Evolutionary conservation across 441 rosid genomes (phyloP).

Genomic region (Iberis amara): DNA sequence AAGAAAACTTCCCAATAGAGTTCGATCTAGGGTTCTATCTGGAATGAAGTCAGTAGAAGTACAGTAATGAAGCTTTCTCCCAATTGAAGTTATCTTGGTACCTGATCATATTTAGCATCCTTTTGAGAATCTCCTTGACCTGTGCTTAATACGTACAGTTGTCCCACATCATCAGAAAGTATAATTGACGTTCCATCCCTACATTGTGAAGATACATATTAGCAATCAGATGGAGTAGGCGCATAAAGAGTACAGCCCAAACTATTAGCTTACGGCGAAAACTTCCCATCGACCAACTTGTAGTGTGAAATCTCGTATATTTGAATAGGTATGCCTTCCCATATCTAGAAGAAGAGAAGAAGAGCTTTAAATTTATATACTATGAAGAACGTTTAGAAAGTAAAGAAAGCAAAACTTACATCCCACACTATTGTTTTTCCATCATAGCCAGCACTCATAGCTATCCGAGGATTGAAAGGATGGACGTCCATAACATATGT

Average conservation of each 20-base stretch:
- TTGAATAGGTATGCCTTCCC: constrained; percentile 94
- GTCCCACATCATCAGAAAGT: constrained; percentile 99
- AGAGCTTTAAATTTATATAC: constrained; percentile 25
- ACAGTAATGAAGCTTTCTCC: constrained; percentile 15
- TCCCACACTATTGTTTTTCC: constrained; percentile 98
- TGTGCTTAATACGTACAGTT: constrained; percentile 76
- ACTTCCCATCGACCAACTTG: constrained; percentile 97
- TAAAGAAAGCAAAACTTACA: constrained; percentile 56
- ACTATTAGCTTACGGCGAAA: constrained; percentile 81
- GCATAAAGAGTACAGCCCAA: constrained; percentile 9
- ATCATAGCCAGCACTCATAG: constrained; percentile 99
- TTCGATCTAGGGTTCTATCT: not conserved
- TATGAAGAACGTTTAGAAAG: constrained; percentile 18
- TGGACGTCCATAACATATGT: constrained; percentile 99
- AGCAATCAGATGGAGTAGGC: constrained; percentile 19
- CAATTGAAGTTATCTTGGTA: constrained; percentile 27
- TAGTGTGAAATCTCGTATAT: constrained; percentile 81
- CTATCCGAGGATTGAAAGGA: constrained; percentile 97
- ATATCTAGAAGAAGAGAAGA: constrained; percentile 56
- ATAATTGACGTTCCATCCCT: constrained; percentile 99
- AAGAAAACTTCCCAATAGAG: not conserved
- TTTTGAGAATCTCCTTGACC: constrained; percentile 98
- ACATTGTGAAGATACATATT: constrained; percentile 20
- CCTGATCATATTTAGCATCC: constrained; percentile 99
- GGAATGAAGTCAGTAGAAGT: constrained; percentile 12